A percentile compares a stretch with the other conserved stretches of the same genome.
Conservation (phyloP, 352 stramenopile species). For the Pythium dissotocum region DNA sequence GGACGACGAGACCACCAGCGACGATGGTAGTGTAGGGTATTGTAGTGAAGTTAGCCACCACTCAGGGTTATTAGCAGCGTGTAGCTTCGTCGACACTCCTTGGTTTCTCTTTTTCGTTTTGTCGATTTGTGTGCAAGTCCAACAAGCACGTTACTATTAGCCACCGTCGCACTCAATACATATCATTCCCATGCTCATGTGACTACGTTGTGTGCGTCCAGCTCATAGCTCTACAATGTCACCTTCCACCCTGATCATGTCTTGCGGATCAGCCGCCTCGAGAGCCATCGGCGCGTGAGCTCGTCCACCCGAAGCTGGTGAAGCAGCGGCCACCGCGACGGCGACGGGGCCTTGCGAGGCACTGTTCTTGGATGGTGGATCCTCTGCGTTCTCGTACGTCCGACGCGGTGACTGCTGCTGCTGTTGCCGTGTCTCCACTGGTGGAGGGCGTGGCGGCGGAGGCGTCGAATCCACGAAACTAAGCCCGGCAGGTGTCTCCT, state of each 20-base stretch:
- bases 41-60: not conserved
- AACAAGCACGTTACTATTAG: not conserved
- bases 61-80: not conserved
- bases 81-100: not conserved
- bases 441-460: constrained; percentile 4
- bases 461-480: not conserved
- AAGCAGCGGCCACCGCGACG: constrained; percentile 1
- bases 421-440: constrained; percentile 17
- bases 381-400: constrained; percentile 17
- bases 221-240: constrained; percentile 35
- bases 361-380: constrained; percentile 7
- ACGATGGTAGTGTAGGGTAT: constrained; percentile 14
- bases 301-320: not conserved
- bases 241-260: constrained; percentile 36
- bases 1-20: constrained; percentile 12
- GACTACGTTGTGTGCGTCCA: constrained; percentile 1
- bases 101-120: not conserved
- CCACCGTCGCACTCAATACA: not conserved
- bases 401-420: constrained; percentile 10
- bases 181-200: constrained; percentile 3
- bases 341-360: constrained; percentile 1
- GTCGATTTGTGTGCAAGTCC: not conserved
- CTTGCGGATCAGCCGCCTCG: constrained; percentile 22
- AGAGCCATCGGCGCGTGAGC: constrained; percentile 8
- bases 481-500: not conserved